These are phyloP conservation scores for Nothopassalora personata DNA, from an alignment of 2,329 filamentous ascomycete species.

Conservation along the genomic window DNA sequence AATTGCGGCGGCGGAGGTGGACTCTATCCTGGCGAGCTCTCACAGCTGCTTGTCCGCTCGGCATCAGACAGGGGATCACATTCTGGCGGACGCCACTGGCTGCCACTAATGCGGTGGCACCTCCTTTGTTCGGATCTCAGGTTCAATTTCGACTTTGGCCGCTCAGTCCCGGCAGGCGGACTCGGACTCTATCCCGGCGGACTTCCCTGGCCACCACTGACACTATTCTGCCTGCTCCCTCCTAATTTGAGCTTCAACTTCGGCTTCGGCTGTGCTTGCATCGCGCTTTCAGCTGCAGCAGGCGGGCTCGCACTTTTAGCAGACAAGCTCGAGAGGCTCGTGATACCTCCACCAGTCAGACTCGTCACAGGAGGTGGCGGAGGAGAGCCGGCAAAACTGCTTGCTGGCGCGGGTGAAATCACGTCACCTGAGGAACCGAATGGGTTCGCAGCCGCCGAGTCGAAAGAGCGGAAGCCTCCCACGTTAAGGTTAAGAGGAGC, in stretches of 20 bases:
- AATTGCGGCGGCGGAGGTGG: too few species aligned
- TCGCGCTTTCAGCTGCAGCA: not conserved
- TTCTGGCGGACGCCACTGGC: too few species aligned
- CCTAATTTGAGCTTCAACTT: slow-evolving; percentile 19
- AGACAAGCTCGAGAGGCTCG: slow-evolving; percentile 12
- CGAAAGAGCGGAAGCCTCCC: slow-evolving; percentile 26
- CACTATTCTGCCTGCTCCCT: slow-evolving; percentile 6
- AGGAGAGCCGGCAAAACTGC: slow-evolving; percentile 9
- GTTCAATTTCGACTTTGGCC: too few species aligned
- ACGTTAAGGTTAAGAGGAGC: slow-evolving; percentile 21
- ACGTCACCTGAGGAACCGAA: slow-evolving; percentile 2
- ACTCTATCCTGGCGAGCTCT: too few species aligned
- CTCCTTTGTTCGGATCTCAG: too few species aligned
- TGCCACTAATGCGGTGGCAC: too few species aligned
- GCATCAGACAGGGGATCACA: too few species aligned
- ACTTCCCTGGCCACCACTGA: not conserved
- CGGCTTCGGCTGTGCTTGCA: slow-evolving; percentile 19
- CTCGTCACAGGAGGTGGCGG: slow-evolving; percentile 5
- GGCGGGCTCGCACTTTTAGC: slow-evolving; percentile 6
- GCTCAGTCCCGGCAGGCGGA: too few species aligned
- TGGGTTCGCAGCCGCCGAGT: slow-evolving; percentile 6
- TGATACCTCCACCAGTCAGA: not conserved
- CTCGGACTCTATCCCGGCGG: not conserved
- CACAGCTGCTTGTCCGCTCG: too few species aligned
- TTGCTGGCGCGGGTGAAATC: not conserved